Base-by-base conservation (phyloP, 176 grass and related monocot species). In the Coix lacrymajobi region DNA sequence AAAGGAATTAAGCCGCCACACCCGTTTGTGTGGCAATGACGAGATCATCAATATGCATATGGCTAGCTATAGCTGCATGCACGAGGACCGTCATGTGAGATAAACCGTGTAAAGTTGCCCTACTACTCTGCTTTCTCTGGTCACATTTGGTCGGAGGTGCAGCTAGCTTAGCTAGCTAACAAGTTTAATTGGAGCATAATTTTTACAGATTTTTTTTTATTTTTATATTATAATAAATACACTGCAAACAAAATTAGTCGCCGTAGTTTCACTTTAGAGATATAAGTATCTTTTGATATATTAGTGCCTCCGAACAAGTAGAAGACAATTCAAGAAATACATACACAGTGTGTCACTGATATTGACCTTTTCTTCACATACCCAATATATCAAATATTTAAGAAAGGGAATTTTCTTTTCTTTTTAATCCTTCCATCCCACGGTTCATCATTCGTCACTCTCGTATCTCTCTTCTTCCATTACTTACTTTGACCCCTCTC, bases 1-100 rank as follows among this genome's bases (percentile, higher is more conserved):
- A 73, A 81, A 78, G 74, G 74, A 83, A 83, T 83, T 64, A 83
- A 48, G 37, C 43, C 29, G 32, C 48, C 19, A 51, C 86, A 88
- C 74, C 86, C 66, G 77, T 85, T 85, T 81, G 69, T 71, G 82
- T 70, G 87, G 74, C 87, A 81, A 69, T 62, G 39, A 76, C 69
- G 76, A 75, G 46, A 26, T 62, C 19, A 81, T 51, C 85, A 63
- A 77, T 68, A 22, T 44, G 73, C 44, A 38, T 48, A 38, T 48
- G 67, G 67, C 41, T 28, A 60, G 30, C 32, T 81, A n/a, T n/a
- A n/a, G n/a, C n/a, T n/a, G n/a, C n/a, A n/a, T n/a, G 71, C 70
- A 75, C 58, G 65, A 40, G 78, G 78, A 69, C 45, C 25, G 8
- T 64, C 79, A 83, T 72, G 86, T 83, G 80, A 88, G 22, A 17